Conservation (phyloP, 352 stramenopile species). For the Globisporangium cystogenes region DNA sequence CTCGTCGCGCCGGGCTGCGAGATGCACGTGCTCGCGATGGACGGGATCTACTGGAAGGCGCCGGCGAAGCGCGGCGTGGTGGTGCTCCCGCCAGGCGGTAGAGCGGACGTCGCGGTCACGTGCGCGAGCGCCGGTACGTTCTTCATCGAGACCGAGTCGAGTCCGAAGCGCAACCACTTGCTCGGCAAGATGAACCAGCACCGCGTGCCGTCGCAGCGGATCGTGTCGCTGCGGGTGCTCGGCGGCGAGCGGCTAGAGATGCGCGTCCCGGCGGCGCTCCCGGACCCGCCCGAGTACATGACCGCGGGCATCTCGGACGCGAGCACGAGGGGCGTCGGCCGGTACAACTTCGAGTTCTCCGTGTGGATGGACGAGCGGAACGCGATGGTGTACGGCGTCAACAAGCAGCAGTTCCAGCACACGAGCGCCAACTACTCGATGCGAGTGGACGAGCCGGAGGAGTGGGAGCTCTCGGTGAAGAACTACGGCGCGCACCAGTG, state of each 20-base stretch:
- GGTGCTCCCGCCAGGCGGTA: slow-evolving; percentile 57
- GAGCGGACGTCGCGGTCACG: slow-evolving; percentile 55
- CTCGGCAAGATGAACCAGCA: slow-evolving; percentile 60
- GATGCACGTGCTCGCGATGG: slow-evolving; percentile 56
- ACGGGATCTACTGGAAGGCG: slow-evolving; percentile 57
- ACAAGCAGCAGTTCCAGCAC: slow-evolving; percentile 41
- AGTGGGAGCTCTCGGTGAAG: slow-evolving; percentile 59
- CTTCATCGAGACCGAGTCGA: slow-evolving; percentile 61
- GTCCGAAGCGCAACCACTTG: slow-evolving; percentile 45
- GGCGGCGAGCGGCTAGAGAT: slow-evolving; percentile 18
- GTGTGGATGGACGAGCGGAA: slow-evolving; percentile 50
- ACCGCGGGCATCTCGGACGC: slow-evolving; percentile 15
- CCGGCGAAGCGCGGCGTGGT: slow-evolving; percentile 41
- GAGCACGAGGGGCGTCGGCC: slow-evolving; percentile 20
- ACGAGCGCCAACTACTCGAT: slow-evolving; percentile 61
- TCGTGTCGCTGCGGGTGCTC: slow-evolving; percentile 48
- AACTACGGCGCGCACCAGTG: slow-evolving; percentile 40
- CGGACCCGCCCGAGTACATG: slow-evolving; percentile 62
- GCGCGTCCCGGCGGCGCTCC: slow-evolving; percentile 28
- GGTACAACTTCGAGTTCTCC: slow-evolving; percentile 73
- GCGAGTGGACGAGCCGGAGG: slow-evolving; percentile 55
- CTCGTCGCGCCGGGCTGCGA: slow-evolving; percentile 49
- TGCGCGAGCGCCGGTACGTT: slow-evolving; percentile 44
- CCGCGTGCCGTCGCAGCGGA: slow-evolving; percentile 57
- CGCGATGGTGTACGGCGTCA: slow-evolving; percentile 53